Evolutionary conservation across 257 asterid genomes (phyloP), one percentile per base, ranked within the genome.

Genomic region (Solanum etuberosum): DNA sequence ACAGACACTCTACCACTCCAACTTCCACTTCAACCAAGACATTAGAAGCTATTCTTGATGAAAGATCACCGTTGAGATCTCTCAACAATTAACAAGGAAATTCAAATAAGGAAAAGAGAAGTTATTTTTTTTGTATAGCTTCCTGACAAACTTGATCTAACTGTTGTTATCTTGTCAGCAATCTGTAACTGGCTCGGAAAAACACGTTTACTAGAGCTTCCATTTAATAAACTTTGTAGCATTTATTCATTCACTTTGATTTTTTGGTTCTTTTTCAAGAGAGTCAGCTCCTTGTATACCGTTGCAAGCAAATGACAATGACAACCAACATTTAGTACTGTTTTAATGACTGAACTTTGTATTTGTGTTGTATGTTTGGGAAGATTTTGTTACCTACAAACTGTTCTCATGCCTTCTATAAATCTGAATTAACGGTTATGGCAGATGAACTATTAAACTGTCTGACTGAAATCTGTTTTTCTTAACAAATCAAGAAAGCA

Each of bases 41-140:
- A 90, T 92, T 83, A 81, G 98, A 93, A 90, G 92, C 86, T 80
- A 87, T 86, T 51, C 77, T 42, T 89, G 95, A 91, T 65, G 94
- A 90, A 85, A 91, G 98, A 86, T 92, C 94, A 34, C 98, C 98
- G 25, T 89, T 97, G 83, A 93, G 95, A 91, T 88, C 95, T 87
- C 87, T 95, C 90, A 94, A 95, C 94, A 87, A 38, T 87, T 90
- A 90, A 80, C 68, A 42, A 34, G 37, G 18, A 27, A 48, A 16
- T 9, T 43, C 82, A 27, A 34, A 85, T 31, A 86, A 71, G 59
- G 48, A 29, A 59, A n/a, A 21, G 20, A 73, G 82, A 84, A 84
- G 83, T 88, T 63, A 13, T 78, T 61, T 48, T 48, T 74, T 61
- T 61, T 34, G 84, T 84, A 88, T 87, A 83, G 87, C 84, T 87